These are phyloP conservation scores for Madurella mycetomatis DNA, from an alignment of 2,329 filamentous ascomycete genomes.

Conservation along the genomic window DNA sequence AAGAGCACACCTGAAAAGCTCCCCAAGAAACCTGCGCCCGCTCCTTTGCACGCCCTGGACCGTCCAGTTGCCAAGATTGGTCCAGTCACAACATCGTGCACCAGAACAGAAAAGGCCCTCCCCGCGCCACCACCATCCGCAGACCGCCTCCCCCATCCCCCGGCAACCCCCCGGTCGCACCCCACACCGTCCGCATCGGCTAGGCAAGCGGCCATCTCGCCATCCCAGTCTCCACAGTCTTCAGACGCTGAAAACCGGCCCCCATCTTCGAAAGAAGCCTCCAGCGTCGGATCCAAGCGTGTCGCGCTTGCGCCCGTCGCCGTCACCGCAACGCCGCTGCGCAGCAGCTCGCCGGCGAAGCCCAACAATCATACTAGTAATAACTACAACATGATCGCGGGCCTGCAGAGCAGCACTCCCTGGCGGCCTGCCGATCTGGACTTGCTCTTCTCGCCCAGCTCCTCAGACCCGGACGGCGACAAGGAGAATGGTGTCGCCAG, in stretches of 20 bases:
- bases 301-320: slow-evolving; percentile 44
- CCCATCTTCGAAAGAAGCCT: slow-evolving; percentile 54
- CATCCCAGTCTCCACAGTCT: slow-evolving; percentile 66
- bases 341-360: slow-evolving; percentile 55
- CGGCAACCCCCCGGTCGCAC: slow-evolving; percentile 40
- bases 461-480: slow-evolving; percentile 31
- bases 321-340: slow-evolving; percentile 44
- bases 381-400: slow-evolving; percentile 37
- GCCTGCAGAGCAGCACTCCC: slow-evolving; percentile 52
- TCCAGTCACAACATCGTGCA: slow-evolving; percentile 16
- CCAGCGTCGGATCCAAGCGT: slow-evolving; percentile 35
- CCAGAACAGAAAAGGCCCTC: slow-evolving; percentile 26
- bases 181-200: slow-evolving; percentile 45
- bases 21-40: slow-evolving; percentile 10
- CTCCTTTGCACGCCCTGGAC: not conserved
- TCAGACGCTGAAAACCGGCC: slow-evolving; percentile 78
- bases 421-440: slow-evolving; percentile 80
- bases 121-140: slow-evolving; percentile 28
- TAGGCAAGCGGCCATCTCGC: slow-evolving; percentile 52
- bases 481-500: slow-evolving; percentile 49
- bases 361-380: slow-evolving; percentile 36
- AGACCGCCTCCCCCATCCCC: slow-evolving; percentile 25
- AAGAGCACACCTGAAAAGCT: slow-evolving; percentile 15
- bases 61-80: not conserved
- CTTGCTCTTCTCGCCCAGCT: slow-evolving; percentile 51